Evolutionary conservation across 345 rosid species (phyloP), one percentile per base, ranked within the genome.

Genomic region (Salix suchowensis): DNA sequence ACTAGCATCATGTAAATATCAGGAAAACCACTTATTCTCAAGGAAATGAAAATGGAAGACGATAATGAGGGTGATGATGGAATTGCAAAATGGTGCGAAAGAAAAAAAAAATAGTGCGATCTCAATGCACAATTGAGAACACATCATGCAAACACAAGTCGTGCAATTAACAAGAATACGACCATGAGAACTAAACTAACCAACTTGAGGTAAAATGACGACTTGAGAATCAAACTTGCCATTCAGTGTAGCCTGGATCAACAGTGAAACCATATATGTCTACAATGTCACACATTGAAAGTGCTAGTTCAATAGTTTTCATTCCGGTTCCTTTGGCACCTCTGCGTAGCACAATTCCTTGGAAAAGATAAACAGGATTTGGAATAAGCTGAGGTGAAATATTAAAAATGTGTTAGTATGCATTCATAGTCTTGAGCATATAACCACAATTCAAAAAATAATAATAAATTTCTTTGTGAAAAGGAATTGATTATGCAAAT

Each of bases 251-350:
- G 83, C 99, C 99, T 67, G 99, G 98, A 88, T 95, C 98, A 26
- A 95, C 97, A 2, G 98, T 93, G 84, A 93, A 95, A 75, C 98
- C 98, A 80, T 95, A 95, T 82, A 95, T 91, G 82, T 93, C 91
- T 21, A 95, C 97, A 67, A 89, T 88, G 83, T 93, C 98, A 1
- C 98, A 95, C 94, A 95, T 91, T 72, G 98, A 95, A 75, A 93
- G 90, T 48, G 98, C 98, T 26, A 93, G 89, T 84, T 96, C 99
- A 55, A 96, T 78, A 65, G 99, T 89, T 81, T 96, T 96, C 97
- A 96, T 90, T 75, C 98, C 98, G 5, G 99, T 96, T 87, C 99
- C 99, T 87, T 96, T 96, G 72, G 99, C 99, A 73, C 97, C 98
- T 88, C 94, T 89, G 26, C 99, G 91, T 72, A 93, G 83, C 61